Conservation (phyloP, 148 eudicot genomes). For the Pouteria glomerata region DNA sequence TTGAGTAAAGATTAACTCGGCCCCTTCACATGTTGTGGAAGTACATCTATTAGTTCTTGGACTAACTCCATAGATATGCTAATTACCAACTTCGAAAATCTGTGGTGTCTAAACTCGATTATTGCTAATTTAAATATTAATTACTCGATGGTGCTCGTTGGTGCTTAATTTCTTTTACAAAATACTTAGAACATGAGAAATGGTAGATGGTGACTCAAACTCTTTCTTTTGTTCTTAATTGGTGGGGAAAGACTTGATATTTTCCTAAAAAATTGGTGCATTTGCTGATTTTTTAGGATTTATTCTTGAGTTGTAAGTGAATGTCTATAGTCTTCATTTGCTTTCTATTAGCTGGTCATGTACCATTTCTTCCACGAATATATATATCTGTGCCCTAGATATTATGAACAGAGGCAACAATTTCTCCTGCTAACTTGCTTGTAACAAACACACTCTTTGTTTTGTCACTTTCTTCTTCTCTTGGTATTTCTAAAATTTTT, state of each 20-base stretch:
- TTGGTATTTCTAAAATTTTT: background rate
- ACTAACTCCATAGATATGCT: too few relatives aligned
- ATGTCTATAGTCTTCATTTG: constrained; percentile 19
- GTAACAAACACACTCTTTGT: too few relatives aligned
- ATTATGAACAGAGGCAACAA: too few relatives aligned
- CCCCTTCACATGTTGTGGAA: too few relatives aligned
- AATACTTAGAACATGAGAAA: constrained; percentile 1
- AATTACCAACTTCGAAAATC: too few relatives aligned
- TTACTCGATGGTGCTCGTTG: background rate
- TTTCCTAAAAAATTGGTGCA: constrained; percentile 25
- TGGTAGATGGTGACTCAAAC: background rate
- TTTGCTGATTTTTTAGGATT: constrained; percentile 11
- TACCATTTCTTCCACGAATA: too few relatives aligned
- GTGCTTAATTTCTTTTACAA: background rate
- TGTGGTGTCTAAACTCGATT: too few relatives aligned
- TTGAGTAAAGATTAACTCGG: too few relatives aligned
- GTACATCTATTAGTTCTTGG: too few relatives aligned
- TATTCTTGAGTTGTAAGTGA: constrained; percentile 13
- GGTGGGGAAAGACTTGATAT: background rate
- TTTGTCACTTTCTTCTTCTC: background rate
- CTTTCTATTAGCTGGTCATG: background rate
- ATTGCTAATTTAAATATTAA: too few relatives aligned
- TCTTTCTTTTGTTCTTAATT: constrained; percentile 1
- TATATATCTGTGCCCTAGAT: too few relatives aligned
- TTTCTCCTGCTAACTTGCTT: too few relatives aligned